Conservation (phyloP, 768 basidiomycete genomes). For the Pleurotus tuber-regium region DNA sequence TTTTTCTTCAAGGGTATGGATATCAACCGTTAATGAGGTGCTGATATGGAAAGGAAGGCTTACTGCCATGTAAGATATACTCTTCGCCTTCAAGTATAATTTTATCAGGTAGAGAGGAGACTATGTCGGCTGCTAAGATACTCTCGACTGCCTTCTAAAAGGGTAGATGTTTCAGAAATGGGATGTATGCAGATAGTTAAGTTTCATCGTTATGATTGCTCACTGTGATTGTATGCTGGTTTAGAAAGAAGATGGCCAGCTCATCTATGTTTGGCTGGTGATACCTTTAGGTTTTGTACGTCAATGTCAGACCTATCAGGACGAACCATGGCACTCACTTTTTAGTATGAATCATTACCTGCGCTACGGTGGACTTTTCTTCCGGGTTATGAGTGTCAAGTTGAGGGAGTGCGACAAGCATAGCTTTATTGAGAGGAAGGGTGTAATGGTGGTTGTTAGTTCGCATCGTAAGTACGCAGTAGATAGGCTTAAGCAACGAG, state of each 20-base stretch:
- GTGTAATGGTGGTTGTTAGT: constrained; percentile 26
- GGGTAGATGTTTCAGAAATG: background rate
- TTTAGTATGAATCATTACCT: constrained; percentile 30
- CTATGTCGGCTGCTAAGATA: constrained; percentile 28
- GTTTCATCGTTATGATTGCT: constrained; percentile 13
- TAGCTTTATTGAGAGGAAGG: constrained; percentile 29
- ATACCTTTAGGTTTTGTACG: constrained; percentile 8
- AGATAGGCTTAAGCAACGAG: too few relatives aligned
- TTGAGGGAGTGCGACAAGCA: constrained; percentile 35
- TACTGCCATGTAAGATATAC: constrained; percentile 29
- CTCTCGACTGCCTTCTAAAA: constrained; percentile 36
- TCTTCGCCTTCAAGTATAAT: constrained; percentile 28
- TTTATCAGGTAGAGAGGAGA: constrained; percentile 23
- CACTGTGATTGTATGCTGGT: constrained; percentile 36
- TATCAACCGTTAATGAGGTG: too few relatives aligned
- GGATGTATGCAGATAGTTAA: background rate
- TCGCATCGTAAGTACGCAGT: too few relatives aligned
- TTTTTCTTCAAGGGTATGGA: background rate
- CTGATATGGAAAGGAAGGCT: constrained; percentile 1
- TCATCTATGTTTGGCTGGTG: constrained; percentile 19
- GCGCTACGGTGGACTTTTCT: too few relatives aligned
- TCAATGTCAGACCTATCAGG: background rate
- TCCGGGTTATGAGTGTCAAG: too few relatives aligned
- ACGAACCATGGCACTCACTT: constrained; percentile 17
- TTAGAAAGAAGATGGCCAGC: constrained; percentile 24